phyloP scores from a whole-genome alignment of 306 rosid genomes.

The Malus sieversii region DNA sequence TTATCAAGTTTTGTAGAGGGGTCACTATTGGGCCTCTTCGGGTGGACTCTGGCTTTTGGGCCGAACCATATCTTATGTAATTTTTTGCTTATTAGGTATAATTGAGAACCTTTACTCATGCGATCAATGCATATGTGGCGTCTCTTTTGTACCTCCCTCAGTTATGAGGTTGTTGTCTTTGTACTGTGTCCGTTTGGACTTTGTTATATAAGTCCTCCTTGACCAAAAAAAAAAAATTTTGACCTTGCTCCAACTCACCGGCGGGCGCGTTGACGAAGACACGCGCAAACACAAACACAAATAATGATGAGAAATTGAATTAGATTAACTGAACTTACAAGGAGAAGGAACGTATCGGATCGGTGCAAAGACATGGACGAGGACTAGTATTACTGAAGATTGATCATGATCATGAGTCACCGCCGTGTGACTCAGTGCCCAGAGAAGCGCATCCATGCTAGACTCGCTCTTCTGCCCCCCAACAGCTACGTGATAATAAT shows the following conservation, averaged over 20 bases:
- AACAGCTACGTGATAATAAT: slow-evolving; percentile 40
- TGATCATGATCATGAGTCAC: background rate
- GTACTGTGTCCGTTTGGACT: too few species aligned
- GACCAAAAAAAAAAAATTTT: too few species aligned
- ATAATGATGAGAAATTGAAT: background rate
- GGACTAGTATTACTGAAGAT: slow-evolving; percentile 29
- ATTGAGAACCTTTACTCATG: too few species aligned
- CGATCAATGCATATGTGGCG: too few species aligned
- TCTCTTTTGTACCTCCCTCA: too few species aligned
- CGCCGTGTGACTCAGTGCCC: slow-evolving; percentile 51
- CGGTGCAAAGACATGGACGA: slow-evolving; percentile 54
- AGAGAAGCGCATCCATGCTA: slow-evolving; percentile 54
- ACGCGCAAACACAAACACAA: background rate
- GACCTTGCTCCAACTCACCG: background rate
- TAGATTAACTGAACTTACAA: slow-evolving; percentile 25
- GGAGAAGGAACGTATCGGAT: slow-evolving; percentile 45
- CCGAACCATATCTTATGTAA: too few species aligned
- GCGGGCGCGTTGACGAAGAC: background rate
- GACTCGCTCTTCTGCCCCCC: slow-evolving; percentile 29
- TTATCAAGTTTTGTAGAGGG: too few species aligned
- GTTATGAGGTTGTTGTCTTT: too few species aligned
- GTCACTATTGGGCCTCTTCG: too few species aligned
- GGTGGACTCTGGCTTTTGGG: too few species aligned
- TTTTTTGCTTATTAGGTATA: too few species aligned
- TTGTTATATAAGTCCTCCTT: too few species aligned